phyloP scores from a whole-genome alignment of 768 basidiomycete species.

The Cystofilobasidium capitatum region DNA sequence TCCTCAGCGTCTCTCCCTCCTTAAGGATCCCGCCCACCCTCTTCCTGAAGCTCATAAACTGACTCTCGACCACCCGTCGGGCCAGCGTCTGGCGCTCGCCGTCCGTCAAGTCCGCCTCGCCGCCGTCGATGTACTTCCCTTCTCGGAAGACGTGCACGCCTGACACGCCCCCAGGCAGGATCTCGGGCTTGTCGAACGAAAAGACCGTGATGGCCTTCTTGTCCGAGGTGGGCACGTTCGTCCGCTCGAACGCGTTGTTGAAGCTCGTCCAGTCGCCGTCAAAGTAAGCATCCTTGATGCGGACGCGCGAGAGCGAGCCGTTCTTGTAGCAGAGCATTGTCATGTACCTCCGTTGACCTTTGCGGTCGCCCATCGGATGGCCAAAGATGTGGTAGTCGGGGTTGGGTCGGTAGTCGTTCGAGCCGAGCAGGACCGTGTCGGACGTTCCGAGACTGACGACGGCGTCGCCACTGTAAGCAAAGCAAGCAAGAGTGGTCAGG shows the following conservation, averaged over 20 bases:
- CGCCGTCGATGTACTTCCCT: slow-evolving; percentile 34
- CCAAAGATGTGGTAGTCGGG: slow-evolving; percentile 38
- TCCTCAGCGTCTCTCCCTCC: slow-evolving; percentile 5
- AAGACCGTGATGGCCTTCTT: slow-evolving; percentile 51
- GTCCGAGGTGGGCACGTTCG: slow-evolving; percentile 38
- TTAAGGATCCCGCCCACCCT: slow-evolving; percentile 57
- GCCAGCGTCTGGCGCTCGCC: slow-evolving; percentile 51
- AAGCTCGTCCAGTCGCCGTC: slow-evolving; percentile 56
- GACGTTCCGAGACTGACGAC: slow-evolving; percentile 80
- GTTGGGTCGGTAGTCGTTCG: slow-evolving; percentile 44
- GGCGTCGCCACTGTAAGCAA: slow-evolving; percentile 52
- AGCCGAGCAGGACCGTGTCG: slow-evolving; percentile 65
- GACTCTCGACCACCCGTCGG: slow-evolving; percentile 71
- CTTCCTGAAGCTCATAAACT: slow-evolving; percentile 69
- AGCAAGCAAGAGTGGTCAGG: not conserved
- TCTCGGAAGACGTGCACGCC: slow-evolving; percentile 60
- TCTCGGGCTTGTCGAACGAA: slow-evolving; percentile 77
- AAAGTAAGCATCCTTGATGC: slow-evolving; percentile 59
- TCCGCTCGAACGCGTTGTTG: slow-evolving; percentile 54
- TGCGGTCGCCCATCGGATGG: slow-evolving; percentile 45
- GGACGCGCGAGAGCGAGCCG: slow-evolving; percentile 47
- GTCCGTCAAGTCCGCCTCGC: slow-evolving; percentile 34
- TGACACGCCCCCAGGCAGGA: slow-evolving; percentile 66
- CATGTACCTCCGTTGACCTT: slow-evolving; percentile 48
- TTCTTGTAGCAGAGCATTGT: slow-evolving; percentile 91